Evolutionary conservation across 1,284 basidiomycete genomes (phyloP), one percentile per base, ranked within the genome.

Genomic region (Sporisorium sorghi): DNA sequence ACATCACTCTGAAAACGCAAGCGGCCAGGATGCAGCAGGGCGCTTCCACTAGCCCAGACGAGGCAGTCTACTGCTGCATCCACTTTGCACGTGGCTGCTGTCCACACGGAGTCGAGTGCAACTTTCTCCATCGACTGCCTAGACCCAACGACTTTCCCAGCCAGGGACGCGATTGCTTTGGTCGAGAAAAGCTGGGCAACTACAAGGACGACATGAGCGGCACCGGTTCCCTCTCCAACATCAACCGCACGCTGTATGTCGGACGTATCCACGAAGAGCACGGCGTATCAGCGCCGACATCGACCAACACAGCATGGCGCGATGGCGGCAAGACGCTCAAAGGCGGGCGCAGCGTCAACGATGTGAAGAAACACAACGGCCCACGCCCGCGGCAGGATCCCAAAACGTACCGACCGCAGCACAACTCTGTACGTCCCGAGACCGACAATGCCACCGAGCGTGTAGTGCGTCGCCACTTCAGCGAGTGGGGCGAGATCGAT

Each of bases 141-240:
- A 69, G 80, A 83, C 87, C 55, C 86, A 87, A 86, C 61, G 87
- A 89, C 24, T 87, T 95, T 8, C 92, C 93, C 0, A 95, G 98
- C 85, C 91, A 91, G 49, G 94, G 94, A 5, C 92, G 94, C 83
- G 96, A 99, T 85, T 94, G 94, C 84, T 99, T 99, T 83, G 94
- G 94, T 0, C 88, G 96, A 58, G 94, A 97, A 87, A 98, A 98
- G 86, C 97, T 97, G 85, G 88, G 94, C 1, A 94, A 95, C 85
- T 99, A 98, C 86, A 88, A 96, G 73, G 96, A 99, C 85, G 97
- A 99, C 86, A 99, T 99, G 96, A 97, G 96, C 77, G 96, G 96
- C 85, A 96, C 98, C 24, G 96, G 96, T 21, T 93, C 92, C 58
- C 97, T 99, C 86, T 92, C 91, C 81, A 87, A 94, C 42, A 90